phyloP scores from a whole-genome alignment of 805 yeast species.

The Schwanniomyces yamadae region DNA sequence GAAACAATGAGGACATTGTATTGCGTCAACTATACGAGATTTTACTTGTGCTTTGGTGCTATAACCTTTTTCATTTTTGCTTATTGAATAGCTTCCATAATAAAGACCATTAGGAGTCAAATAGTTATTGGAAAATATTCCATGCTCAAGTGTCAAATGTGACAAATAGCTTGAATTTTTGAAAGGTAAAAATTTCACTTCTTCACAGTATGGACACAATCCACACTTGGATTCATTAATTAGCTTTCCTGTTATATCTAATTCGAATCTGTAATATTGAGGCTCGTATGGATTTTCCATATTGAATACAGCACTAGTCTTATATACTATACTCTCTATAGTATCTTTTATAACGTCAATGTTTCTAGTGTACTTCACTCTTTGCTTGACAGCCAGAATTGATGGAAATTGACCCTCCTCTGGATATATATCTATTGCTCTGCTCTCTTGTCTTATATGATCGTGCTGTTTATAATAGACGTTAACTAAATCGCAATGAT shows the following conservation, averaged over 20 bases:
- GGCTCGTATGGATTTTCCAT: slow-evolving; percentile 29
- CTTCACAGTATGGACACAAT: slow-evolving; percentile 31
- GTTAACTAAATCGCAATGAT: slow-evolving; percentile 6
- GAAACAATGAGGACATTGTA: slow-evolving; percentile 28
- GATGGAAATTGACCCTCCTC: background rate
- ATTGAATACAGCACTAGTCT: slow-evolving; percentile 18
- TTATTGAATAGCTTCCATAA: slow-evolving; percentile 24
- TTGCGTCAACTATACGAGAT: slow-evolving; percentile 20
- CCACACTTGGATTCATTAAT: slow-evolving; percentile 30
- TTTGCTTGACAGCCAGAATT: slow-evolving; percentile 7
- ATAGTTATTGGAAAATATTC: slow-evolving; percentile 29
- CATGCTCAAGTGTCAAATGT: slow-evolving; percentile 35
- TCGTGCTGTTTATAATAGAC: slow-evolving; percentile 6
- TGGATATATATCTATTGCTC: slow-evolving; percentile 3
- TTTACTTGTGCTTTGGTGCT: slow-evolving; percentile 8
- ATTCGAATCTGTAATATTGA: slow-evolving; percentile 28
- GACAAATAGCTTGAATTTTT: slow-evolving; percentile 33
- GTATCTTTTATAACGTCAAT: slow-evolving; percentile 11
- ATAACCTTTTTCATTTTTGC: slow-evolving; percentile 16
- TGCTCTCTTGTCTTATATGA: background rate
- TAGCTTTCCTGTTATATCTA: slow-evolving; percentile 17
- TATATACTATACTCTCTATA: slow-evolving; percentile 23
- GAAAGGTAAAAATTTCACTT: slow-evolving; percentile 28
- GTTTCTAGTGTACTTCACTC: slow-evolving; percentile 14
- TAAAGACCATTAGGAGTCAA: slow-evolving; percentile 31